phyloP scores from a whole-genome alignment of 306 rosid species.

The Cucurbita moschata region DNA sequence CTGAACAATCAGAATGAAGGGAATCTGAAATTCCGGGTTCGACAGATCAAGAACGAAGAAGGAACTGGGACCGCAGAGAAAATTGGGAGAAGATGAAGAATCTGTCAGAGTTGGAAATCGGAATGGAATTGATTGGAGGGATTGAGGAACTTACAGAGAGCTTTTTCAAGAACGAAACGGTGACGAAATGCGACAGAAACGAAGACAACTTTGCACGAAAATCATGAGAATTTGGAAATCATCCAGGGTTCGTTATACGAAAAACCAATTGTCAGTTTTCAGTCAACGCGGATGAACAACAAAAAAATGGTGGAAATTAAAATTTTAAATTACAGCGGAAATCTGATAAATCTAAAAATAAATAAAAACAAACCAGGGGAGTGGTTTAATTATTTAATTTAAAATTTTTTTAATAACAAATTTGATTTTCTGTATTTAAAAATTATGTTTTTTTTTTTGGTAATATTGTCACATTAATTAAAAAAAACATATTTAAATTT shows the following conservation, averaged over 20 bases:
- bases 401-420: too few relatives aligned
- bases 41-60: background rate
- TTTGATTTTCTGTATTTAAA: too few relatives aligned
- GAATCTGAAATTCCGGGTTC: background rate
- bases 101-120: background rate
- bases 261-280: background rate
- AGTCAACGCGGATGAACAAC: background rate
- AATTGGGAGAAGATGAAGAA: background rate
- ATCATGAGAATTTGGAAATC: conserved; percentile 2
- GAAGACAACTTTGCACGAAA: background rate
- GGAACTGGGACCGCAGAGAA: background rate
- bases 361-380: too few relatives aligned
- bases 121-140: background rate
- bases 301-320: background rate
- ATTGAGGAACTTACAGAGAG: background rate
- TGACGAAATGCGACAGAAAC: background rate
- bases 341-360: too few relatives aligned
- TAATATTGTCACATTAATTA: too few relatives aligned
- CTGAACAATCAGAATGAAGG: background rate
- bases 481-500: too few relatives aligned
- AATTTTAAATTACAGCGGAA: too few relatives aligned
- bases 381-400: too few relatives aligned
- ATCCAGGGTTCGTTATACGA: background rate
- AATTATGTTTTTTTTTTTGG: too few relatives aligned
- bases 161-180: background rate